Conservation (phyloP, 352 stramenopile genomes). For the Globisporangium cylindrosporum region DNA sequence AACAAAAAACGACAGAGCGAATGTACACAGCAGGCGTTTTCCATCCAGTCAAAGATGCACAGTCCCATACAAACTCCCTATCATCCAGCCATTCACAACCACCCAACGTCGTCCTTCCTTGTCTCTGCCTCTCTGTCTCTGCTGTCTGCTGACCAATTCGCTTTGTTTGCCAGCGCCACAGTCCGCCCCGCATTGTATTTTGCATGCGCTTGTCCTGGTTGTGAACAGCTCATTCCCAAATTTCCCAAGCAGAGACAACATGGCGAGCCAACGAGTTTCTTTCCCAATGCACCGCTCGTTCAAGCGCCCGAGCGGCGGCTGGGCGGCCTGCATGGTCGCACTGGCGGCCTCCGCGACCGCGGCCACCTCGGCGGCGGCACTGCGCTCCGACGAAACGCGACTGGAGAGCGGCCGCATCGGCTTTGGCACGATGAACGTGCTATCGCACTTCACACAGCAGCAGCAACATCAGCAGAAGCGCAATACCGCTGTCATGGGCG, state of each 20-base stretch:
- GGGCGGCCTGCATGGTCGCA: background rate
- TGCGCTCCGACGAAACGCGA: background rate
- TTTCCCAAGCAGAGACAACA: background rate
- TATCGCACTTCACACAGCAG: slow-evolving; percentile 3
- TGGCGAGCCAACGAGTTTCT: background rate
- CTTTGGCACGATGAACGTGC: slow-evolving; percentile 3
- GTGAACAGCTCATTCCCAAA: background rate
- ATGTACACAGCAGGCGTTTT: background rate
- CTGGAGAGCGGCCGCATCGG: slow-evolving; percentile 8
- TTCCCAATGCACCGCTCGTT: background rate
- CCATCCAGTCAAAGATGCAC: background rate
- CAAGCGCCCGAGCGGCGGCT: slow-evolving; percentile 6
- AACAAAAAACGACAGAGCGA: background rate
- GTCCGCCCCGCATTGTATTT: background rate
- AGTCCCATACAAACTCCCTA: background rate
- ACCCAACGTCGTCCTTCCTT: background rate
- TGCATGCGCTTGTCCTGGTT: background rate
- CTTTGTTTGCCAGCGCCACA: background rate
- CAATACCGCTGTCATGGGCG: background rate
- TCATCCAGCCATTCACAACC: background rate
- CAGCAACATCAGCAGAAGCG: background rate
- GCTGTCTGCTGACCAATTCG: background rate
- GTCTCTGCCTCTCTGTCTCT: background rate
- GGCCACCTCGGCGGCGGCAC: background rate
- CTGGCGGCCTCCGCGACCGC: background rate